Percentiles rank a stretch among this genome's conserved stretches.
phyloP scores from a whole-genome alignment of 2,329 filamentous ascomycete species.

The Sporothrix phasma region DNA sequence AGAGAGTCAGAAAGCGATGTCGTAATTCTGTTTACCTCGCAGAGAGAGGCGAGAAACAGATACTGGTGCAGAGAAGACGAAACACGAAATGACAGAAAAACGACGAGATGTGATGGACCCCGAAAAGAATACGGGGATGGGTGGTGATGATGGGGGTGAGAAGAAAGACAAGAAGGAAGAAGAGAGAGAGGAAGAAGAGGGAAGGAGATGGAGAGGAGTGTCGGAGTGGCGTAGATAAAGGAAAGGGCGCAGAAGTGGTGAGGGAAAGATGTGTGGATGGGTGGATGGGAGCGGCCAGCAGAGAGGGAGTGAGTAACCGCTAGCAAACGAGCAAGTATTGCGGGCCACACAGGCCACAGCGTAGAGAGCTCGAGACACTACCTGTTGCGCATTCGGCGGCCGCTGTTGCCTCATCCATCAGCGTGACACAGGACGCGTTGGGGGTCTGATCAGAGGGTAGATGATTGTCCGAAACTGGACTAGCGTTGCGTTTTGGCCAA shows the following conservation, averaged over 20 bases:
- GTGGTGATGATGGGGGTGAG: neutral
- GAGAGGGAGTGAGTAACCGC: constrained; percentile 11
- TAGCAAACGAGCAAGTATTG: constrained; percentile 11
- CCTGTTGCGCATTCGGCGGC: constrained; percentile 19
- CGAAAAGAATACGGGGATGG: constrained; percentile 6
- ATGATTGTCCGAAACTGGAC: constrained; percentile 19
- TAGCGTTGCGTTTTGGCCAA: constrained; percentile 22
- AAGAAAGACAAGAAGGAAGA: constrained; percentile 3
- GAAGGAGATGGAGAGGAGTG: constrained; percentile 18
- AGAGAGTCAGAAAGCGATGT: constrained; percentile 16
- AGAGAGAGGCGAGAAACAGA: constrained; percentile 6
- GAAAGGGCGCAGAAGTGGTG: constrained; percentile 2
- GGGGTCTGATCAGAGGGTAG: constrained; percentile 17
- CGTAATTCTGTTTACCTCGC: constrained; percentile 31
- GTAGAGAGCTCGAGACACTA: neutral
- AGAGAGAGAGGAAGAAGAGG: constrained; percentile 12
- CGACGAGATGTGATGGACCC: neutral
- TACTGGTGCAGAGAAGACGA: neutral
- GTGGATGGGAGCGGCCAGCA: neutral
- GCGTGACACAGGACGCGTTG: constrained; percentile 16
- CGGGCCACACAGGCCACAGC: constrained; percentile 3
- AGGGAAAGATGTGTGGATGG: constrained; percentile 5
- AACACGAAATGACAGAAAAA: neutral
- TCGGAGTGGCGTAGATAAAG: constrained; percentile 24
- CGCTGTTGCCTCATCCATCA: constrained; percentile 20